phyloP scores from a whole-genome alignment of 495 filamentous ascomycete species.

The Penicillium daleae region DNA sequence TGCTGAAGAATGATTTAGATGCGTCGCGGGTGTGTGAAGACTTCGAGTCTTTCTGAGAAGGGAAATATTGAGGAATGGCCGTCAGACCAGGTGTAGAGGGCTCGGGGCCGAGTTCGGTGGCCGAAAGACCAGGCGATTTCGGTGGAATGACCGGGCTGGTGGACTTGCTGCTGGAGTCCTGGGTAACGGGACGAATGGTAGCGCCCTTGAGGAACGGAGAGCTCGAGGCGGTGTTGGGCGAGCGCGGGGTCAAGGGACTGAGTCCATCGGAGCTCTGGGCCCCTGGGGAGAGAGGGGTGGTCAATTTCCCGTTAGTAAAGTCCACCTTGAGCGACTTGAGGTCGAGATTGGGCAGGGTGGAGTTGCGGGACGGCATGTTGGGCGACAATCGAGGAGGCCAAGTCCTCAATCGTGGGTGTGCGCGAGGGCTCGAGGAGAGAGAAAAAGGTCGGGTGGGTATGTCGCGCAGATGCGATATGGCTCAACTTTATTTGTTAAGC shows the following conservation, averaged over 20 bases:
- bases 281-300: slow-evolving; percentile 42
- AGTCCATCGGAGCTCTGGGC: slow-evolving; percentile 45
- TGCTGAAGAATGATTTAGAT: slow-evolving; percentile 61
- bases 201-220: slow-evolving; percentile 48
- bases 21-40: slow-evolving; percentile 50
- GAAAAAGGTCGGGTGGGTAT: slow-evolving; percentile 10
- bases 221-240: slow-evolving; percentile 47
- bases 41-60: slow-evolving; percentile 54
- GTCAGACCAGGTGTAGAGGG: slow-evolving; percentile 54
- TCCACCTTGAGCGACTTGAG: slow-evolving; percentile 43
- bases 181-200: slow-evolving; percentile 50
- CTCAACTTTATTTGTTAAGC: slow-evolving; percentile 5
- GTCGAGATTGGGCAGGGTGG: slow-evolving; percentile 49
- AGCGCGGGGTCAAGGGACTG: slow-evolving; percentile 49
- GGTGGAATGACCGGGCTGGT: slow-evolving; percentile 39
- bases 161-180: slow-evolving; percentile 41
- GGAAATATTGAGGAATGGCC: slow-evolving; percentile 57
- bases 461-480: slow-evolving; percentile 3
- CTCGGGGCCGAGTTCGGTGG: slow-evolving; percentile 38
- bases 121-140: slow-evolving; percentile 30
- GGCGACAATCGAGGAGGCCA: slow-evolving; percentile 22
- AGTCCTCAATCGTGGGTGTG: slow-evolving; percentile 12
- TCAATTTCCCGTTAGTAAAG: slow-evolving; percentile 34
- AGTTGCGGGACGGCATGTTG: slow-evolving; percentile 50
- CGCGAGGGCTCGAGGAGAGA: background rate